Base-by-base conservation (phyloP, 169 alveolate species). In the Eimeria zaria region DNA sequence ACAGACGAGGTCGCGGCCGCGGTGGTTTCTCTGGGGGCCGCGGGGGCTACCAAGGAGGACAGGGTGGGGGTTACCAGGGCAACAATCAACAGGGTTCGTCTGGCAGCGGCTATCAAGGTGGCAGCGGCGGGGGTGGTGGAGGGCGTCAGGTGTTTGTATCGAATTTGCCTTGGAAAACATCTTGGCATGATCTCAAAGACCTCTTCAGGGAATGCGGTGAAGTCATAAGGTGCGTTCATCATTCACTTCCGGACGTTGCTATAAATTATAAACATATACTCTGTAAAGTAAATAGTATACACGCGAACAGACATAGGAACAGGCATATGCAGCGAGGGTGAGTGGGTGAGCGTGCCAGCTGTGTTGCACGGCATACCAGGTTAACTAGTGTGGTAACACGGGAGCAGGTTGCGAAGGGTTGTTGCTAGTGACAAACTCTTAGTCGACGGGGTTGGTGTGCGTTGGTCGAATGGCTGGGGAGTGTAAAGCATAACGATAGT, bases 131-230 rank as follows among this genome's bases (percentile, higher is more conserved):
- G 24, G 97, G 97, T 1, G 46, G 76, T 44, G 95, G 95, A 9
- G 67, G 78, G n/a, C 95, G 95, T 11, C 97, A 95, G 84, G 76
- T 95, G 27, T 96, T 90, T 78, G 96, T 96, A 20, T 91, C 96
- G 53, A 96, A 96, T 51, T 39, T 96, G 87, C 96, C 97, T 18
- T 96, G 97, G 97, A 81, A 91, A 93, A 96, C 97, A 1, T 91
- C 97, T 20, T 96, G 97, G 97, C 97, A 96, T 18, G 97, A 96
- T 12, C 95, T 96, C 30, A 96, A 96, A 87, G 97, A 96, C 73
- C 90, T 96, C 22, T 96, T 96, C 95, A 81, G 96, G 30, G 96
- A 96, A 46, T 96, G 96, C 92, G 97, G 97, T 2, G 97, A 91
- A 9, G 95, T 96, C 73, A 91, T 96, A 78, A 53, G 97, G 97